These are phyloP conservation scores for Piper betle DNA, from an alignment of 164 flowering plant species.

Conservation along the genomic window DNA sequence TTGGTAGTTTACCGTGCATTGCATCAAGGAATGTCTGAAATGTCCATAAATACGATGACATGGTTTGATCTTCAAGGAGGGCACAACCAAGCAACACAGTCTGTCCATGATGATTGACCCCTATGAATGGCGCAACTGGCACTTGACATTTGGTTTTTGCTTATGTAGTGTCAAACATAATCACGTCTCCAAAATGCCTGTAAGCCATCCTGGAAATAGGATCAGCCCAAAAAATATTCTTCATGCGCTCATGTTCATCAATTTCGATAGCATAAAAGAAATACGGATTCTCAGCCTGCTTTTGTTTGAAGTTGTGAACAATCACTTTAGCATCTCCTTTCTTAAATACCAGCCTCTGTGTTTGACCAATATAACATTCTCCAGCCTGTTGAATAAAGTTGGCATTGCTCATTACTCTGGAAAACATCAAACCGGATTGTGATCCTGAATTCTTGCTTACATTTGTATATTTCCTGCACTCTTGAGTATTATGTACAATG, in stretches of 20 bases:
- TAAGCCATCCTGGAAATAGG: slow-evolving; percentile 6
- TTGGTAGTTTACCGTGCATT: slow-evolving; percentile 8
- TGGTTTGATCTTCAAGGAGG: slow-evolving; percentile 4
- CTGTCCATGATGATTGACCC: slow-evolving; percentile 11
- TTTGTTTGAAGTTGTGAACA: slow-evolving; percentile 4
- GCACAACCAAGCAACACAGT: slow-evolving; percentile 12
- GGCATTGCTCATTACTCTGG: not conserved
- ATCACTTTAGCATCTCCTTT: slow-evolving; percentile 6
- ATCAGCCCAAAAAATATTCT: slow-evolving; percentile 9
- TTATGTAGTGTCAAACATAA: slow-evolving; percentile 5
- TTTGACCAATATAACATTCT: not conserved
- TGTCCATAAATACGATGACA: slow-evolving; percentile 5
- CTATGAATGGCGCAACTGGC: slow-evolving; percentile 7
- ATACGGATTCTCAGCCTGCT: slow-evolving; percentile 6
- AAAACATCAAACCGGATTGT: not conserved
- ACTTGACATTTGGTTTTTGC: slow-evolving; percentile 1
- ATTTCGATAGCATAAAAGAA: slow-evolving; percentile 11
- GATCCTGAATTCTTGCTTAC: not conserved
- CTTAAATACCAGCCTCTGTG: not conserved
- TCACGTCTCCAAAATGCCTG: slow-evolving; percentile 9
- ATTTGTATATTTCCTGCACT: slow-evolving; percentile 13
- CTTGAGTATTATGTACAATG: slow-evolving; percentile 43
- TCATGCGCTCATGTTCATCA: slow-evolving; percentile 8
- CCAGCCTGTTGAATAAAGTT: slow-evolving; percentile 1
- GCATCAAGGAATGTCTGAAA: slow-evolving; percentile 11